Conservation (phyloP, 2,329 filamentous ascomycete species). For the Fusarium poae region DNA sequence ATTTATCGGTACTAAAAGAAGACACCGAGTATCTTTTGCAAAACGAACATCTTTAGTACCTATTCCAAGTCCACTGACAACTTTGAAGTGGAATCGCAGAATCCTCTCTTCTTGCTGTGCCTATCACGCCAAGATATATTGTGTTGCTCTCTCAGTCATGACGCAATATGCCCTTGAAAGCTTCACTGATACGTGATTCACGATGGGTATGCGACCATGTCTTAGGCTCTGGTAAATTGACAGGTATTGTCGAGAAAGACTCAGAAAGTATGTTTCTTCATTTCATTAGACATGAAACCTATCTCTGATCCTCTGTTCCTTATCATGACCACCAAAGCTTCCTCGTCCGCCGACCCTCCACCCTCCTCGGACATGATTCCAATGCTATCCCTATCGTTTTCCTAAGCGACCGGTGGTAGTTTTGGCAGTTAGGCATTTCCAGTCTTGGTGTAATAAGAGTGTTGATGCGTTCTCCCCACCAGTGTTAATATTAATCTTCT, state of each 20-base stretch:
- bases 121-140: not conserved
- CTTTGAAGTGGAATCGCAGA: not conserved
- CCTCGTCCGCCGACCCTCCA: not conserved
- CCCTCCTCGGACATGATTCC: no score
- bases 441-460: no score
- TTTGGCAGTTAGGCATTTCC: no score
- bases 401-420: no score
- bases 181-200: not conserved
- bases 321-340: not conserved
- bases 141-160: not conserved
- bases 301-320: no score
- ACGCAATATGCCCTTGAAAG: not conserved
- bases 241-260: no score
- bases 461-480: no score
- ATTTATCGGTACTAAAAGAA: not conserved
- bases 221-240: no score
- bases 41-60: fast-evolving
- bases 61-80: not conserved
- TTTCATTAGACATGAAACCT: no score
- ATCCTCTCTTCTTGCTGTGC: fast-evolving
- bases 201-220: no score
- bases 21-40: not conserved
- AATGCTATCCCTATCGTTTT: not conserved
- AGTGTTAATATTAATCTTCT: no score
- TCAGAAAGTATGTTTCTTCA: no score